A percentile compares a stretch with the other conserved stretches of the same genome.
phyloP scores from a whole-genome alignment of 2,329 filamentous ascomycete genomes.

The Magnaporthiopsis rhizophila region DNA sequence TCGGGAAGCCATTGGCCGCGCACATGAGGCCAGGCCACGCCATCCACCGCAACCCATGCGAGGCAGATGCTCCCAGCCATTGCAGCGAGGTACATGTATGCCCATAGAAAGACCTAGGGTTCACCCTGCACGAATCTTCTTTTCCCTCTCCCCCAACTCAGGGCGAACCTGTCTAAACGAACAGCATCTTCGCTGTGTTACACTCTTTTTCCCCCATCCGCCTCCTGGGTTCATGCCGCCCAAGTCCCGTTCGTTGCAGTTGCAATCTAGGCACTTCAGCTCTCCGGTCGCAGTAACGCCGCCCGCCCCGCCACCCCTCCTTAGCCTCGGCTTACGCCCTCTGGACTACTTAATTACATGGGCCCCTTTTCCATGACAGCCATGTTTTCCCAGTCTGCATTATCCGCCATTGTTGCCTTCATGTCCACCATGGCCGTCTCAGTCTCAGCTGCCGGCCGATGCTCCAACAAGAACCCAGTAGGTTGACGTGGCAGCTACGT shows the following conservation, averaged over 20 bases:
- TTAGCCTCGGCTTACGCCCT: background rate
- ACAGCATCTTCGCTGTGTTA: background rate
- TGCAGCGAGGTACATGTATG: too few species aligned
- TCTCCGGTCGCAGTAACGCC: too few species aligned
- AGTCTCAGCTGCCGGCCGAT: background rate
- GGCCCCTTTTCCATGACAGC: background rate
- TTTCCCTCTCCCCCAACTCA: too few species aligned
- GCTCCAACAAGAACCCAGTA: background rate
- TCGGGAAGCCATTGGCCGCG: too few species aligned
- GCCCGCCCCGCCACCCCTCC: background rate
- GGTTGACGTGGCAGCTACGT: too few species aligned
- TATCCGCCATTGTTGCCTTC: constrained; percentile 6
- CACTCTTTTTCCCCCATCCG: background rate
- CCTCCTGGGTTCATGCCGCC: background rate
- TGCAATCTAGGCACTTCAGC: too few species aligned
- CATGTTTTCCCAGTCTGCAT: constrained; percentile 1
- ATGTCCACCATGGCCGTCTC: constrained; percentile 5
- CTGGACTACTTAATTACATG: background rate
- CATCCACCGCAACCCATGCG: too few species aligned
- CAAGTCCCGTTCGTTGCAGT: too few species aligned
- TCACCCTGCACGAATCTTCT: too few species aligned
- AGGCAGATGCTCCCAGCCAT: too few species aligned
- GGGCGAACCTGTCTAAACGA: background rate
- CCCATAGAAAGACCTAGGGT: too few species aligned
- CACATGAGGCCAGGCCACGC: too few species aligned